Percentiles rank a stretch among this genome's conserved stretches.
phyloP scores from a whole-genome alignment of 148 eudicot species.

The Amaranthus cruentus region DNA sequence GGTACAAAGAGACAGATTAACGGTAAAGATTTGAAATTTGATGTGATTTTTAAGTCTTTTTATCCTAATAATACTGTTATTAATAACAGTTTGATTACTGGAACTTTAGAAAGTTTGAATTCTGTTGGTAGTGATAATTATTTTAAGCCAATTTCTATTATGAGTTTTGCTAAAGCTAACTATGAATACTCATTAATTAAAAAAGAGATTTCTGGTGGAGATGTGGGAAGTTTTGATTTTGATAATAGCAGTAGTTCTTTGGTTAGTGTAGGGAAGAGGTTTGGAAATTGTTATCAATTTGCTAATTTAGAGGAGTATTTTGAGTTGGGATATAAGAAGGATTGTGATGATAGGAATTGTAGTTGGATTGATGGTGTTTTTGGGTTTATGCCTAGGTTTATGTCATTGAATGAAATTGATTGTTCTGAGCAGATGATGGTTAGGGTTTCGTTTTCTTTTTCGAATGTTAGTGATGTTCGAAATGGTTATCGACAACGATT shows the following conservation, averaged over 20 bases:
- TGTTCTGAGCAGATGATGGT: conserved; percentile 39
- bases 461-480: conserved; percentile 31
- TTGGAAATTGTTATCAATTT: conserved; percentile 24
- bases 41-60: conserved; percentile 57
- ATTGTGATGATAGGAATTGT: conserved; percentile 54
- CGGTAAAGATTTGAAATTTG: conserved; percentile 13
- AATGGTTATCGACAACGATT: conserved; percentile 39
- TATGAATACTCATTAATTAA: conserved; percentile 51
- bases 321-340: conserved; percentile 42
- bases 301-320: conserved; percentile 32
- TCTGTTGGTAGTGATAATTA: conserved; percentile 14
- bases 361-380: conserved; percentile 42
- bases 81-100: conserved; percentile 53
- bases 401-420: conserved; percentile 55
- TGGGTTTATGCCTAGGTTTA: conserved; percentile 42
- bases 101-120: conserved; percentile 52
- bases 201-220: conserved; percentile 25
- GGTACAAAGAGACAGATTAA: conserved; percentile 20
- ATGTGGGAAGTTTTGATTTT: conserved; percentile 20
- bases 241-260: conserved; percentile 11
- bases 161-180: conserved; percentile 53
- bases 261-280: conserved; percentile 14
- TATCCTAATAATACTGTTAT: conserved; percentile 48
- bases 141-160: conserved; percentile 40
- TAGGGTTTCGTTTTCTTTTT: conserved; percentile 49